Conservation (phyloP, 495 filamentous ascomycete genomes). For the Xylona heveae region DNA sequence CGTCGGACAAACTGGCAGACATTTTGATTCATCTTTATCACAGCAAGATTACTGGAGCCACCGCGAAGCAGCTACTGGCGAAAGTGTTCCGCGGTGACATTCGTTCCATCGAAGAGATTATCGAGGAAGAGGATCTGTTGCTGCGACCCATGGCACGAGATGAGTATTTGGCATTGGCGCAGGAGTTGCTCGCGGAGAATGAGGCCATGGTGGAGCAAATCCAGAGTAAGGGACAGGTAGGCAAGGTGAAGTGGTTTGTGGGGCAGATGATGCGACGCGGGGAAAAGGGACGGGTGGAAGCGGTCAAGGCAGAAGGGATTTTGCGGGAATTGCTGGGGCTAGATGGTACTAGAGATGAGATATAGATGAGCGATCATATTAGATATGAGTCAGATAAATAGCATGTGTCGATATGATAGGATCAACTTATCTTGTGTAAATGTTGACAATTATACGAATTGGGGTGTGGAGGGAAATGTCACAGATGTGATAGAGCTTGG, state of each 20-base stretch:
- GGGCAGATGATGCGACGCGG: slow-evolving; percentile 75
- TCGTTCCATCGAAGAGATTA: slow-evolving; percentile 28
- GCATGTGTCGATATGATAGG: no score
- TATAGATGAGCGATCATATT: no score
- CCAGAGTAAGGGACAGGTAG: slow-evolving; percentile 34
- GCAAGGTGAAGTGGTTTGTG: slow-evolving; percentile 72
- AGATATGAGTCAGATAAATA: no score
- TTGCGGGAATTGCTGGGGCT: slow-evolving; percentile 32
- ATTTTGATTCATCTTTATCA: slow-evolving; percentile 41
- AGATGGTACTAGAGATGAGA: no score
- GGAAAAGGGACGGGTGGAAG: slow-evolving; percentile 56
- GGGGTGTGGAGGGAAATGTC: no score
- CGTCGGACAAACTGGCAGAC: slow-evolving; percentile 35
- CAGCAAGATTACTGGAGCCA: slow-evolving; percentile 44
- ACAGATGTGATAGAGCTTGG: no score
- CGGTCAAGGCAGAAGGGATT: slow-evolving; percentile 43
- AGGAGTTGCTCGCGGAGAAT: slow-evolving; percentile 28
- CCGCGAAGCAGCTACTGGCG: slow-evolving; percentile 51
- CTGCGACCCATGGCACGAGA: slow-evolving; percentile 35
- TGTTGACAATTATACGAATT: no score
- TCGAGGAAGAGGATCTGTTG: slow-evolving; percentile 44
- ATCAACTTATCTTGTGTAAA: no score
- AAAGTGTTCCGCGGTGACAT: slow-evolving; percentile 26
- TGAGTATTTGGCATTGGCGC: slow-evolving; percentile 36
- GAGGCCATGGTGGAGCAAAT: slow-evolving; percentile 46